Evolutionary conservation across 805 yeast genomes (phyloP), one percentile per base, ranked within the genome.

Genomic region (Sungouiozyma ichnusensis): DNA sequence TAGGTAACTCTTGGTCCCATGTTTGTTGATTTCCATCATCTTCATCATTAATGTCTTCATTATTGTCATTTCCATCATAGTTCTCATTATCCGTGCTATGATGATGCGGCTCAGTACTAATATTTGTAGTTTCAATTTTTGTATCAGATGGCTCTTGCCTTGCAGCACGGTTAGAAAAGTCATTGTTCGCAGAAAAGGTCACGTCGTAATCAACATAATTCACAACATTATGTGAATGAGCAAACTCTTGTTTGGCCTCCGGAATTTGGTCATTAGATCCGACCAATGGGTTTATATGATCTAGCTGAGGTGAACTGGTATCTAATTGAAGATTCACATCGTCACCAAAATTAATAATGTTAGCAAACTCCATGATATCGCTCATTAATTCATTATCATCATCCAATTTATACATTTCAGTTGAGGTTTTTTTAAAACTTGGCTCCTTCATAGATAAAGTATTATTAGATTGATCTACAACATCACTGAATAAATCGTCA

Each of bases 311-410:
- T 13, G 36, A 19, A 17, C 53, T 53, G 9, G 57, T 24, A 40
- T 64, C 65, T 17, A 65, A 46, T 37, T 59, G 62, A 20, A 67
- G 44, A 19, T 66, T 61, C 17, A 68, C 44, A 27, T 63, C 71
- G 18, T 64, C 72, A 4, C 72, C 75, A 50, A 71, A 71, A 48
- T 69, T 66, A 20, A 71, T 68, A 39, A 66, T 62, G 36, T 65
- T 69, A 4, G 72, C 70, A 48, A 69, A 70, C 46, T 69, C 74
- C 57, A 65, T 58, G 14, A 70, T 62, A 37, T 68, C 71, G 1
- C 64, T 59, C 45, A 65, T 58, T 32, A 65, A 57, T 18, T 65
- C 69, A 3, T 54, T 58, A 17, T 58, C 65, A 6, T 56, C 62
- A 27, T 44, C 48, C 6, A 42, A 15, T 11, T 24, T 24, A 24